phyloP scores from a whole-genome alignment of 139 green algal species.

The Chlorella sp. region DNA sequence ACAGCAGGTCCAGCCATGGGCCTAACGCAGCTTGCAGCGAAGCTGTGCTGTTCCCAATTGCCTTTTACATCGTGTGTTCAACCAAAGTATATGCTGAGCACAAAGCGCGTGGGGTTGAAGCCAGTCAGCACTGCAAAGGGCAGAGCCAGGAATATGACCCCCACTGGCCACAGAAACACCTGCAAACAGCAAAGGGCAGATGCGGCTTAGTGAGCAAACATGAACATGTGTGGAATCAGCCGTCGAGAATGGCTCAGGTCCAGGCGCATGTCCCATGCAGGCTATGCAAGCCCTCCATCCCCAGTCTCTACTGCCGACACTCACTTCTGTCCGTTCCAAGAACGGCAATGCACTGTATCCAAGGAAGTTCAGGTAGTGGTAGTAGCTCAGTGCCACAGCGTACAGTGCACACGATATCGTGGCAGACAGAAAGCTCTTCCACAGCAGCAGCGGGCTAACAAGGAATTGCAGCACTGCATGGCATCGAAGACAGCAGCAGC shows the following conservation, averaged over 20 bases:
- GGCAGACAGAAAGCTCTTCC: constrained; percentile 44
- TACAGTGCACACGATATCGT: too few species aligned
- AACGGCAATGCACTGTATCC: constrained; percentile 88
- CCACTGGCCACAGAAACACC: constrained; percentile 87
- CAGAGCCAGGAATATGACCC: constrained; percentile 53
- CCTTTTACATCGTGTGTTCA: too few species aligned
- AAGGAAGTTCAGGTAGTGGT: constrained; percentile 95
- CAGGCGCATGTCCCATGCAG: too few species aligned
- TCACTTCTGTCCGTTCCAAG: constrained; percentile 79
- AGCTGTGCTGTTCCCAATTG: too few species aligned
- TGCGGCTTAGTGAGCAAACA: background rate
- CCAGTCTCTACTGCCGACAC: too few species aligned
- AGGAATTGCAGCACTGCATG: constrained; percentile 80
- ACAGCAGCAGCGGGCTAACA: constrained; percentile 69
- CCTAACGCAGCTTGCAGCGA: too few species aligned
- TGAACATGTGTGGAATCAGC: background rate
- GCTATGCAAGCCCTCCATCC: too few species aligned
- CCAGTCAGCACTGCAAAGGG: constrained; percentile 60
- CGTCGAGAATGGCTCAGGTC: too few species aligned
- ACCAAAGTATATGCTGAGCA: constrained; percentile 69
- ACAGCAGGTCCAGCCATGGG: too few species aligned
- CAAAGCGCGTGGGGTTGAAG: constrained; percentile 77
- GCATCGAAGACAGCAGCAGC: too few species aligned
- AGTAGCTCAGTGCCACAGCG: constrained; percentile 69
- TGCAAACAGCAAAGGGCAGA: constrained; percentile 19